Percentiles rank a stretch among this genome's conserved stretches.
phyloP scores from a whole-genome alignment of 176 grass and related monocot genomes.

The Secale cereale region DNA sequence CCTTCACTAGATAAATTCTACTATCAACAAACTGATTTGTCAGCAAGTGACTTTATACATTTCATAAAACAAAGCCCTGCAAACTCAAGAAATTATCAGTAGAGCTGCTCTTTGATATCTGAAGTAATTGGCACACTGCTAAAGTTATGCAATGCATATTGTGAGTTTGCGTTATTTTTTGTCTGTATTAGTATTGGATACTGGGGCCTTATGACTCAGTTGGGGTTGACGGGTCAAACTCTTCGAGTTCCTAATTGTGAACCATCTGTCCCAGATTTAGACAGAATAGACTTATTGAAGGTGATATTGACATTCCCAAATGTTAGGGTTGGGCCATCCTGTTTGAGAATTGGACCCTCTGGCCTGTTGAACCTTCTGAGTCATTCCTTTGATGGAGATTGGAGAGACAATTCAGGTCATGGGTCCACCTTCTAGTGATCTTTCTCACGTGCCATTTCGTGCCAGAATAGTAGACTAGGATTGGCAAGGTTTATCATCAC shows the following conservation, averaged over 20 bases:
- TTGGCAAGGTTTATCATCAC: not conserved
- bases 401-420: constrained; percentile 4
- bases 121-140: no score
- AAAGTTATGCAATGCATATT: not conserved
- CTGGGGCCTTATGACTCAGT: not conserved
- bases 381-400: not conserved
- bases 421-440: not conserved
- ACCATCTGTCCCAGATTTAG: not conserved
- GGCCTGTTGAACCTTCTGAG: not conserved
- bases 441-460: not conserved
- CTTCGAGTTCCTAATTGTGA: not conserved
- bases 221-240: not conserved
- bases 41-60: not conserved
- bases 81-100: not conserved
- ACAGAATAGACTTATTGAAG: not conserved
- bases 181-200: not conserved
- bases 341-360: not conserved
- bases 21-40: not conserved
- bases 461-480: not conserved
- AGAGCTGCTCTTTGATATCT: not conserved
- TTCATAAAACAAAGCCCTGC: not conserved
- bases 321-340: not conserved
- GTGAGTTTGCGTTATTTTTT: not conserved
- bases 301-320: not conserved
- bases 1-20: not conserved